Evolutionary conservation across 2,329 filamentous ascomycete genomes (phyloP).

Genomic region (Xylaria sp.): DNA sequence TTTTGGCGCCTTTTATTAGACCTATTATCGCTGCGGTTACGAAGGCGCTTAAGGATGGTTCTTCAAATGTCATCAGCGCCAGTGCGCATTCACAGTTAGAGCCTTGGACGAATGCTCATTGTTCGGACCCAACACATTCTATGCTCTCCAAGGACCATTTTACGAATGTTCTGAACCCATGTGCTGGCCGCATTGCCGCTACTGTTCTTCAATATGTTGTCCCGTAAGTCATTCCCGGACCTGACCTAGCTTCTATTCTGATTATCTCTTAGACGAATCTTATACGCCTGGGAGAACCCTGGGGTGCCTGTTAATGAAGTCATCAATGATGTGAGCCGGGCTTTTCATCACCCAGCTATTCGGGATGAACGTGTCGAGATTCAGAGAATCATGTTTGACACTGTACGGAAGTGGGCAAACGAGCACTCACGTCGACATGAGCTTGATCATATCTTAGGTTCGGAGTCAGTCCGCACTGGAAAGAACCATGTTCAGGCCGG

Average conservation of each 20-base stretch:
- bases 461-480: constrained; percentile 83
- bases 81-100: constrained; percentile 80
- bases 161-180: constrained; percentile 80
- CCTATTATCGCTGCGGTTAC: constrained; percentile 91
- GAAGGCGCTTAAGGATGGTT: constrained; percentile 85
- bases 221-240: constrained; percentile 64
- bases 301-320: constrained; percentile 85
- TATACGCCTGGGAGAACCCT: constrained; percentile 94
- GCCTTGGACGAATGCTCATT: constrained; percentile 79
- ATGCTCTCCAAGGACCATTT: constrained; percentile 89
- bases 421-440: constrained; percentile 72
- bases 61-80: constrained; percentile 73
- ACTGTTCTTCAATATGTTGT: constrained; percentile 87
- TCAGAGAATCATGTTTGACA: constrained; percentile 88
- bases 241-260: constrained; percentile 30
- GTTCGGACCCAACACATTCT: constrained; percentile 82
- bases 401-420: constrained; percentile 83
- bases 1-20: constrained; percentile 90
- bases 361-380: constrained; percentile 80
- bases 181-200: constrained; percentile 77
- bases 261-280: constrained; percentile 66
- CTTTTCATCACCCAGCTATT: constrained; percentile 91
- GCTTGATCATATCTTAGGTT: constrained; percentile 80
- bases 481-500: constrained; percentile 75
- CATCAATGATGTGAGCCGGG: constrained; percentile 78